A percentile compares a stretch with the other conserved stretches of the same genome.
phyloP scores from a whole-genome alignment of 768 basidiomycete species.

The Neoboletus subvelutipes region DNA sequence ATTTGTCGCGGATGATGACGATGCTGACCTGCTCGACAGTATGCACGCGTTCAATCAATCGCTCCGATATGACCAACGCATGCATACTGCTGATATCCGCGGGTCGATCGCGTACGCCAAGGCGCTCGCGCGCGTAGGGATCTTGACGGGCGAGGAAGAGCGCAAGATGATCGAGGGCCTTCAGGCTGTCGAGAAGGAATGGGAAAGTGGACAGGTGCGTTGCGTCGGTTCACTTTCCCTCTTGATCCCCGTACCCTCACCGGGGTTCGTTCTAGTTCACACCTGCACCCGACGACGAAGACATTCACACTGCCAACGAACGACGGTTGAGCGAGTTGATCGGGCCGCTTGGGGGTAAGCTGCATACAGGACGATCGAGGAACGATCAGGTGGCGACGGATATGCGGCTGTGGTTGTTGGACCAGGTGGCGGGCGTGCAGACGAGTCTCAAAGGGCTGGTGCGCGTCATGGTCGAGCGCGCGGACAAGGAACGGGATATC shows the following conservation, averaged over 20 bases:
- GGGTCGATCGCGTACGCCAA: slow-evolving; percentile 97
- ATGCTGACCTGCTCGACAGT: slow-evolving; percentile 38
- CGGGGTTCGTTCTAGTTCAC: slow-evolving; percentile 53
- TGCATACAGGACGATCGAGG: slow-evolving; percentile 95
- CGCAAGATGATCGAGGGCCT: slow-evolving; percentile 72
- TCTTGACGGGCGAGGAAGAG: slow-evolving; percentile 78
- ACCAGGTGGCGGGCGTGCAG: slow-evolving; percentile 69
- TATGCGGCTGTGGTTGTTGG: slow-evolving; percentile 93
- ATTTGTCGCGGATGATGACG: neutral
- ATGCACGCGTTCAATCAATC: slow-evolving; percentile 99
- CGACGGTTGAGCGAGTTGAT: slow-evolving; percentile 91
- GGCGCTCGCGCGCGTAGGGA: slow-evolving; percentile 75
- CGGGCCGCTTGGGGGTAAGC: slow-evolving; percentile 88
- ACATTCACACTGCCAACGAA: slow-evolving; percentile 99
- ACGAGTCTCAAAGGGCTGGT: slow-evolving; percentile 72
- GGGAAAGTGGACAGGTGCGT: slow-evolving; percentile 69
- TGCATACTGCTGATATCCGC: slow-evolving; percentile 88
- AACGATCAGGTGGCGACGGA: slow-evolving; percentile 99
- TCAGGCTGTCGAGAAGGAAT: slow-evolving; percentile 74
- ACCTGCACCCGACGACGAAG: slow-evolving; percentile 86
- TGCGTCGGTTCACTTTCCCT: no score
- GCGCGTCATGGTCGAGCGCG: slow-evolving; percentile 86
- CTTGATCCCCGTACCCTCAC: neutral
- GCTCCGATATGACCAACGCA: slow-evolving; percentile 88
- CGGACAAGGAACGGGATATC: slow-evolving; percentile 89